Percentiles rank a stretch among this genome's conserved stretches.
Conservation (phyloP, 2,329 filamentous ascomycete species). For the Fusarium sp. region DNA sequence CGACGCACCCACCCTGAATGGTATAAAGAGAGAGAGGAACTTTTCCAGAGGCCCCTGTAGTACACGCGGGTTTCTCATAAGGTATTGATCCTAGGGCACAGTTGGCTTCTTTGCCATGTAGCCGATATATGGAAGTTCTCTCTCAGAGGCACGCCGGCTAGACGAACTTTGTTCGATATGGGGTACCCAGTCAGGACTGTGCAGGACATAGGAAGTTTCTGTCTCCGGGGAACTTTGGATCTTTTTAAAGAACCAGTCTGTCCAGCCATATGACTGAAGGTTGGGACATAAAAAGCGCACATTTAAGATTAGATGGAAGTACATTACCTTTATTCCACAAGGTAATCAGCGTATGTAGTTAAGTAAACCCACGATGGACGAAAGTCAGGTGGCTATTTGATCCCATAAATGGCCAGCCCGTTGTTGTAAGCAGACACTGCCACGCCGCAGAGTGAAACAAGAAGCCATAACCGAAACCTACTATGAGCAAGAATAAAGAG, state of each 20-base stretch:
- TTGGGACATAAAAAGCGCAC: too few species aligned
- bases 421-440: background rate
- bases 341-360: background rate
- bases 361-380: background rate
- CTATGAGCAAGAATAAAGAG: background rate
- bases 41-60: slow-evolving; percentile 24
- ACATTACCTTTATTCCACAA: background rate
- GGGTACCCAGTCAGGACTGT: background rate
- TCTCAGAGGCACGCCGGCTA: background rate
- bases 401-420: background rate
- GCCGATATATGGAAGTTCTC: background rate
- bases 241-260: too few species aligned
- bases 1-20: slow-evolving; percentile 2
- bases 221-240: too few species aligned
- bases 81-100: slow-evolving; percentile 1
- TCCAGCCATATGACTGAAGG: too few species aligned
- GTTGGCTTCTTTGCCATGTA: slow-evolving; percentile 2
- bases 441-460: background rate
- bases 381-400: background rate
- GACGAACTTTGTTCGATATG: background rate
- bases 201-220: too few species aligned
- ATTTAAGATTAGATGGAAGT: background rate
- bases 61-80: slow-evolving; percentile 11
- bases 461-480: background rate
- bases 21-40: slow-evolving; percentile 13